Evolutionary conservation across 139 green algal genomes (phyloP).

Genomic region (Coelastrella sp.): DNA sequence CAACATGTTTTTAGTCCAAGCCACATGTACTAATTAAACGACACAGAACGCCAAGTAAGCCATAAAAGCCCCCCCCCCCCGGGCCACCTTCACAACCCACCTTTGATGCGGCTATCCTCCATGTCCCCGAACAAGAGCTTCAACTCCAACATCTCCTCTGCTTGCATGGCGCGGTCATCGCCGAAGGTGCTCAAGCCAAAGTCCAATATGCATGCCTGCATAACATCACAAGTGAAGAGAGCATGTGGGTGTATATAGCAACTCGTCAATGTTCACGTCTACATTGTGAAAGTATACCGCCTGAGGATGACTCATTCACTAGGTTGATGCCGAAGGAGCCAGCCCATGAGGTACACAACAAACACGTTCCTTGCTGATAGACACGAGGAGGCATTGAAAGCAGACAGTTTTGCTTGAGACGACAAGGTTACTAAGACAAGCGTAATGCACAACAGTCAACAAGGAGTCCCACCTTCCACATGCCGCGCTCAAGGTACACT

Average conservation of each 20-base stretch:
- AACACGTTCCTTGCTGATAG: background rate
- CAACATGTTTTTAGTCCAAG: too few relatives aligned
- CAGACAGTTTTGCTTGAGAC: background rate
- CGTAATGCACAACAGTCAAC: background rate
- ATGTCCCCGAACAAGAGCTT: background rate
- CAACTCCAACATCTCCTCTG: background rate
- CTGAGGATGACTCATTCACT: background rate
- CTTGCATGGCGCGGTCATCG: background rate
- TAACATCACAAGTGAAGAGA: background rate
- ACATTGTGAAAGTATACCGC: background rate
- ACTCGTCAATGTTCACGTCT: background rate
- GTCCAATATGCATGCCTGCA: background rate
- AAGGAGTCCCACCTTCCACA: background rate
- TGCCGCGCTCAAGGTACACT: background rate
- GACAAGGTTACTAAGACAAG: background rate
- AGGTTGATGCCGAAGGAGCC: background rate
- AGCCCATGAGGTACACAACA: background rate
- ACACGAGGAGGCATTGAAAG: too few relatives aligned
- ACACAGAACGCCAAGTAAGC: too few relatives aligned
- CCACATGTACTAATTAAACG: too few relatives aligned
- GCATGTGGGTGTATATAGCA: background rate
- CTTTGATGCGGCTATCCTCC: background rate
- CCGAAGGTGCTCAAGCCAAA: background rate
- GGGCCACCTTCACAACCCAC: background rate
- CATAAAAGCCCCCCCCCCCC: too few relatives aligned